Conservation (phyloP, 78 protist species). For the Planoprotostelium fungivorum region DNA sequence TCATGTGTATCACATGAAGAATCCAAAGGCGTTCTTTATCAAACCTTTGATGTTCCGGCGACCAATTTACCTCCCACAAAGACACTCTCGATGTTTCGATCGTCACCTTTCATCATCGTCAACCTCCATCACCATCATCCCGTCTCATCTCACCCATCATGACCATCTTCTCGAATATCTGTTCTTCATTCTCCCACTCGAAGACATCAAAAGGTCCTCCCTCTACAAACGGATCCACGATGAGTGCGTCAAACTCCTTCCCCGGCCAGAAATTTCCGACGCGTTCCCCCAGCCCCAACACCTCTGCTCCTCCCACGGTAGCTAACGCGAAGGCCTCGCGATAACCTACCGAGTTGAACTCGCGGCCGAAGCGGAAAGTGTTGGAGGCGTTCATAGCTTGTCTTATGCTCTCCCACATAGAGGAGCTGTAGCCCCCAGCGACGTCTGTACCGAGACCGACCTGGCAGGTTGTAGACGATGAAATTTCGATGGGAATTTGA, state of each 20-base stretch:
- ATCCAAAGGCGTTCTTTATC: no score
- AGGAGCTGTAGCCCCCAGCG: conserved; percentile 69
- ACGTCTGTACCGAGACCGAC: conserved; percentile 88
- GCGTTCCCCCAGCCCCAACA: conserved; percentile 33
- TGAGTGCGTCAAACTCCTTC: conserved; percentile 82
- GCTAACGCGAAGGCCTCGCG: conserved; percentile 66
- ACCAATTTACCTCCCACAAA: conserved; percentile 62
- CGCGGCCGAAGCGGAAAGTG: conserved; percentile 13
- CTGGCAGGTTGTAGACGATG: background rate
- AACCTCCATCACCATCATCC: conserved; percentile 49
- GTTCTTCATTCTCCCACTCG: conserved; percentile 22
- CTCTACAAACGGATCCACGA: conserved; percentile 57
- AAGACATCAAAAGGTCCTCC: conserved; percentile 70
- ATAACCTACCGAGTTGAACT: conserved; percentile 8
- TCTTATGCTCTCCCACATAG: conserved; percentile 72
- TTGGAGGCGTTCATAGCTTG: conserved; percentile 69
- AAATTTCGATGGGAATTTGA: background rate
- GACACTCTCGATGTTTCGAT: conserved; percentile 68
- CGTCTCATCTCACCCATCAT: conserved; percentile 68
- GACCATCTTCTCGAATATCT: conserved; percentile 70
- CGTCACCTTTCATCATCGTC: conserved; percentile 78
- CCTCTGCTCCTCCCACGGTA: conserved; percentile 82
- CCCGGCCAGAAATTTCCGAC: conserved; percentile 69
- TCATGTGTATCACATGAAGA: no score
- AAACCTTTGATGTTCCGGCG: background rate